Base-by-base conservation (phyloP, 1,139 yeast species). In the Geotrichum klebahnii region DNA sequence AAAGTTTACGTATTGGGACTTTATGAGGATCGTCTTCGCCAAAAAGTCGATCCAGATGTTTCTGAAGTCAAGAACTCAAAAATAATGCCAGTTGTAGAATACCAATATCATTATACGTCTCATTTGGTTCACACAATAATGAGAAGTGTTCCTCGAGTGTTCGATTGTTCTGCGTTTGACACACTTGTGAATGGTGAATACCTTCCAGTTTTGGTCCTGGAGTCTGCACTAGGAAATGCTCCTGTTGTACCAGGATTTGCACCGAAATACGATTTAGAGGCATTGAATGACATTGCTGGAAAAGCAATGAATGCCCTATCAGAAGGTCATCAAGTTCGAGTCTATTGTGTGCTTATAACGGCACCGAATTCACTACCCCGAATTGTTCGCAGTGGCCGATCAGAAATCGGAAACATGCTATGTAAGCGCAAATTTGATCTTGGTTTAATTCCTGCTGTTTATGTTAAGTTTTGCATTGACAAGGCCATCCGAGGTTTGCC, bases 121-220 rank as follows among this genome's bases (percentile, higher is more conserved):
- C 97, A 92, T 65, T 68, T 89, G 39, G 78, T 85, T 44, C 82
- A 76, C 46, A 86, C 97, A 0, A 71, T 92, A 51, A 95, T 92
- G 24, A 75, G 89, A 55, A 84, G 84, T 43, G 89, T 94, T 5
- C 79, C 89, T 31, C 82, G 85, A 48, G 84, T 90, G 1, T 84
- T 84, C 55, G 98, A 94, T 60, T 87, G 96, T 58, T 84, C 96
- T 1, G 88, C 94, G 19, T 94, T 92, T 67, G 97, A 94, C 64
- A 78, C 90, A 8, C 80, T 80, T 57, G 81, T 88, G 50, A 92
- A 90, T 46, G 84, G 83, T 51, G 96, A 88, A 63, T 86, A 87
- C 63, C 72, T 90, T 26, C 89, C 96, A 0, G 89, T 89, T 4
- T 85, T 92, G 5, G 81, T 92, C 1, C 80, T 94, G 33, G 99